Percentiles rank a stretch among this genome's conserved stretches.
Conservation (phyloP, 208 protist genomes). For the Angomonas deanei region DNA sequence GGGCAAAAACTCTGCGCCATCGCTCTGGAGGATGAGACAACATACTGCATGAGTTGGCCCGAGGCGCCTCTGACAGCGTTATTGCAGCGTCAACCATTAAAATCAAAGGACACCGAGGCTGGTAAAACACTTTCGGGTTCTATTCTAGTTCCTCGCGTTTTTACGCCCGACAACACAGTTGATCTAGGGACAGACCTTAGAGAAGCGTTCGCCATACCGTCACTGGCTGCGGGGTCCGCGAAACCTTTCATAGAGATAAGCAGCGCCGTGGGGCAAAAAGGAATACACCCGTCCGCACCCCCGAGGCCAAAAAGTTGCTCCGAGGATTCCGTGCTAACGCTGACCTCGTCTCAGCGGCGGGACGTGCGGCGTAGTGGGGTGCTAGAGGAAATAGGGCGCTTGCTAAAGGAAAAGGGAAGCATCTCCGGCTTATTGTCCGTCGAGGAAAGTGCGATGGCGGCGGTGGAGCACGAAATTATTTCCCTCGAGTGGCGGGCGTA, state of each 20-base stretch:
- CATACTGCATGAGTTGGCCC: slow-evolving; percentile 85
- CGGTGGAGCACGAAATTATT: slow-evolving; percentile 50
- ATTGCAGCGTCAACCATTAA: slow-evolving; percentile 12
- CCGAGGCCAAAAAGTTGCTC: slow-evolving; percentile 30
- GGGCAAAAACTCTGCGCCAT: slow-evolving; percentile 38
- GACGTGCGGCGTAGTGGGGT: slow-evolving; percentile 29
- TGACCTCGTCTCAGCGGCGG: slow-evolving; percentile 32
- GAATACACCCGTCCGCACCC: slow-evolving; percentile 27
- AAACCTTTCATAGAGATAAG: slow-evolving; percentile 2
- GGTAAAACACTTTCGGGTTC: background rate
- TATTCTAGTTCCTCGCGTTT: slow-evolving; percentile 20
- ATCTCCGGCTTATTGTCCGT: background rate
- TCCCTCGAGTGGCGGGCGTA: slow-evolving; percentile 71
- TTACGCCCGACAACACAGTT: slow-evolving; percentile 5
- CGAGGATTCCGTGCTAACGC: slow-evolving; percentile 67
- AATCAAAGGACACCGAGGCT: slow-evolving; percentile 8
- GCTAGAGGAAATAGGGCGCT: slow-evolving; percentile 16
- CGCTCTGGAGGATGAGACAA: slow-evolving; percentile 59
- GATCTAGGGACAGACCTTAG: background rate
- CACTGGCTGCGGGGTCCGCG: background rate
- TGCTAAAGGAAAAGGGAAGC: background rate
- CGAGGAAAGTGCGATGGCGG: background rate
- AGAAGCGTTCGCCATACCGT: background rate
- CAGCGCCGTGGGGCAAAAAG: background rate
- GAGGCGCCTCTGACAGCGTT: slow-evolving; percentile 33